Evolutionary conservation across 2,329 filamentous ascomycete species (phyloP), one percentile per base, ranked within the genome.

Genomic region (Xylaria sp.): DNA sequence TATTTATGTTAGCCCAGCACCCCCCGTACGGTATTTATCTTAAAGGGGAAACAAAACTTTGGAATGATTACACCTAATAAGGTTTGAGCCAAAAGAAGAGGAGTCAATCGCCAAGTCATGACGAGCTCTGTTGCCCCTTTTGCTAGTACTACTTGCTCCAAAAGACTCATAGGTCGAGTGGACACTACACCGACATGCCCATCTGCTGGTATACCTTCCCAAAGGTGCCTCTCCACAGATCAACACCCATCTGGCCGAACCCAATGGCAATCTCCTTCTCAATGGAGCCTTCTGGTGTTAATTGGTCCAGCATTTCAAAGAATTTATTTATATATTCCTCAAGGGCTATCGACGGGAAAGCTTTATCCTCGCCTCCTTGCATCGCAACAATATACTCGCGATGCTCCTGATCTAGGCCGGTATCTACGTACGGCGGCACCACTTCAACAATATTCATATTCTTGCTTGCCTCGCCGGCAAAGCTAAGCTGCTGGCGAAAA

Each of bases 221-320:
- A 55, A 55, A 65, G 5, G 47, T 16, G 12, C 35, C 9, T 13
- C 63, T 25, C 48, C 57, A 65, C 21, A 48, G 6, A 3, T 25
- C 3, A 10, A 9, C 29, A 27, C 32, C 57, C 29, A 53, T 51
- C 40, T 74, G 66, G 2, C 78, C 74, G 67, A 77, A 77, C 5
- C 77, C 79, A 16, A 76, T 73, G 5, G 70, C 76, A 16, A 77
- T 74, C 72, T 80, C 78, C 63, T 77, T 78, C 66, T 75, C 74
- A 16, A 69, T 58, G 5, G 53, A 58, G 2, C 66, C 66, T 29
- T 69, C 63, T 2, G 50, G 44, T 3, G 66, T 71, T 4, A 70
- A 69, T 50, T 74, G 68, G 60, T 78, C 76, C n/a, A 75, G 70
- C 12, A 66, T 65, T 50, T 68, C 69, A 13, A 78, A 75, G 51